A percentile compares a stretch with the other conserved stretches of the same genome.
phyloP scores from a whole-genome alignment of 2,329 filamentous ascomycete genomes.

The Kalaharituber pfeilii region DNA sequence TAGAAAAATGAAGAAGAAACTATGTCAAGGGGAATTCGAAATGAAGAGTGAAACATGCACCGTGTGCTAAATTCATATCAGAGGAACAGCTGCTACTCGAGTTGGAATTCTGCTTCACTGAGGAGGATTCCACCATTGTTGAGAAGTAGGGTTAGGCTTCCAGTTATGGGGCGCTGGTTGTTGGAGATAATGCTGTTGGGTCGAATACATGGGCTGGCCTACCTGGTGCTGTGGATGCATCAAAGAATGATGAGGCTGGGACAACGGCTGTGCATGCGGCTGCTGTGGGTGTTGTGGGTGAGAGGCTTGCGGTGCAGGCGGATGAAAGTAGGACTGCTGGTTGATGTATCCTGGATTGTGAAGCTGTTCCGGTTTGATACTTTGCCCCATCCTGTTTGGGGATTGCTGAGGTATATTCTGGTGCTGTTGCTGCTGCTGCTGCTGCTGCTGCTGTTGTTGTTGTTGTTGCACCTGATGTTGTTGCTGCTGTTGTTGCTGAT shows the following conservation, averaged over 20 bases:
- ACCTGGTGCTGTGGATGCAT: conserved; percentile 27
- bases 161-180: conserved; percentile 15
- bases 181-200: conserved; percentile 20
- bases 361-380: conserved; percentile 35
- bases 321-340: conserved; percentile 48
- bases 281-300: conserved; percentile 23
- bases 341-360: conserved; percentile 45
- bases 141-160: conserved; percentile 16
- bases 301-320: conserved; percentile 25
- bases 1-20: too few species aligned
- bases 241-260: conserved; percentile 30
- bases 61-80: too few species aligned
- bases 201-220: conserved; percentile 15
- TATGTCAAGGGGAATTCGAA: too few species aligned
- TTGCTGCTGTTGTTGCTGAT: conserved; percentile 37
- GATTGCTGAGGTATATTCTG: conserved; percentile 31
- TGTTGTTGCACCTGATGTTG: conserved; percentile 28
- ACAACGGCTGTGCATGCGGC: conserved; percentile 45
- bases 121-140: conserved; percentile 1
- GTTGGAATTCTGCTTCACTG: background rate
- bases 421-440: conserved; percentile 42
- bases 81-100: too few species aligned
- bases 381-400: conserved; percentile 41
- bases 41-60: too few species aligned
- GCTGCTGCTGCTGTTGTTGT: conserved; percentile 38